Evolutionary conservation across 2,329 filamentous ascomycete species (phyloP).

Genomic region (Magnaporthiopsis rhizophila): DNA sequence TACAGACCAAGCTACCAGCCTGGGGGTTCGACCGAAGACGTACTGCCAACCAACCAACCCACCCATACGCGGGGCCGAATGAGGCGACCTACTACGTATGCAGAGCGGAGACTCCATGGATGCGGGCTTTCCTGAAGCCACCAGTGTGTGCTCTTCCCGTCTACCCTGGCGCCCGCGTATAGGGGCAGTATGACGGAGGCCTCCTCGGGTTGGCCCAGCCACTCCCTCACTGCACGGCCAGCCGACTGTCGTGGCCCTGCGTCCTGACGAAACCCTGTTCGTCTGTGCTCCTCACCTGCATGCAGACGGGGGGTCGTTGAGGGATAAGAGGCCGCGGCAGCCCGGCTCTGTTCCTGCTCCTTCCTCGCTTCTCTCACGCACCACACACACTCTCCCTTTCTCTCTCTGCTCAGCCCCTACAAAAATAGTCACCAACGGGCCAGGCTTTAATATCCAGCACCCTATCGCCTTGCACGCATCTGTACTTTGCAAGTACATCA

Average conservation of each 20-base stretch:
- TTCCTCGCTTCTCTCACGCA: background rate
- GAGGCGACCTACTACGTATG: background rate
- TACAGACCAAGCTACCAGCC: background rate
- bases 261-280: background rate
- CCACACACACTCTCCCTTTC: background rate
- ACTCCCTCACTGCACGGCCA: background rate
- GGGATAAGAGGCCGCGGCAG: background rate
- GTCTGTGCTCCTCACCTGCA: background rate
- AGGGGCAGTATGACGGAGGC: background rate
- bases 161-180: background rate
- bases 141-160: too few species aligned
- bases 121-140: too few species aligned
- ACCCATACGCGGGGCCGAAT: background rate
- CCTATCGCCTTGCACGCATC: background rate
- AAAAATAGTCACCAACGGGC: too few species aligned
- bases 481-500: background rate
- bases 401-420: background rate
- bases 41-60: background rate
- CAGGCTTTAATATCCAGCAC: too few species aligned
- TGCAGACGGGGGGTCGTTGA: too few species aligned
- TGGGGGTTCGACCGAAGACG: too few species aligned
- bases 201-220: background rate
- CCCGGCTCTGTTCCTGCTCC: background rate
- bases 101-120: background rate
- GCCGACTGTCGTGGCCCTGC: background rate